phyloP scores from a whole-genome alignment of 805 yeast species.

The Pichia ethanolica region DNA sequence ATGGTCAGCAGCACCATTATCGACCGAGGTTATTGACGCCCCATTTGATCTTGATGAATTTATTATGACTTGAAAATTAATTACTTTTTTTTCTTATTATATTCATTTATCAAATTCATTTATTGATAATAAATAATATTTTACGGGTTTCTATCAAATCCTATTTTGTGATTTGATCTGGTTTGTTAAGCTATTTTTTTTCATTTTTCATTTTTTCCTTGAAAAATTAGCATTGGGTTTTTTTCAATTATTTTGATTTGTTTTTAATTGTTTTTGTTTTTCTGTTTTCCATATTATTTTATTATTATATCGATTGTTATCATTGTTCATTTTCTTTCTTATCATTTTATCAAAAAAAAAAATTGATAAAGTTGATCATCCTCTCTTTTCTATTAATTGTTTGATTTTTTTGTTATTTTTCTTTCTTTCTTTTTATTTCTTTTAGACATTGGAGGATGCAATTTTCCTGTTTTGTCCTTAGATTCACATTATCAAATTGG shows the following conservation, averaged over 20 bases:
- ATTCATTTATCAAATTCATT: background rate
- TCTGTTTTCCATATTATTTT: background rate
- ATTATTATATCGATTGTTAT: too few relatives aligned
- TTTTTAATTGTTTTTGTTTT: background rate
- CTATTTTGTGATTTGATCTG: background rate
- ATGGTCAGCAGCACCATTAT: slow-evolving; percentile 36
- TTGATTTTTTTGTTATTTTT: background rate
- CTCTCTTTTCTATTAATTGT: background rate
- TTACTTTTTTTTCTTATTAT: background rate
- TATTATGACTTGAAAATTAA: slow-evolving; percentile 8
- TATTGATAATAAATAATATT: background rate
- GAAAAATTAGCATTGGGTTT: background rate
- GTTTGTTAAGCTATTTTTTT: background rate
- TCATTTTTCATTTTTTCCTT: background rate
- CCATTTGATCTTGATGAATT: slow-evolving; percentile 30
- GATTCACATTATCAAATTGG: background rate
- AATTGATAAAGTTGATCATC: background rate
- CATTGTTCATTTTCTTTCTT: background rate
- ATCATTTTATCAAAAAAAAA: background rate
- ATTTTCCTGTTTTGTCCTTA: background rate
- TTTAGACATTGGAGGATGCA: slow-evolving; percentile 4
- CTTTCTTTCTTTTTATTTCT: background rate
- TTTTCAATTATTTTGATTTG: background rate
- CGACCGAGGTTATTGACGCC: slow-evolving; percentile 21
- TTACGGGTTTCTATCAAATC: too few relatives aligned